These are phyloP conservation scores for Phaeosphaeriaceae sp. DNA, from an alignment of 2,329 filamentous ascomycete genomes.

Conservation along the genomic window DNA sequence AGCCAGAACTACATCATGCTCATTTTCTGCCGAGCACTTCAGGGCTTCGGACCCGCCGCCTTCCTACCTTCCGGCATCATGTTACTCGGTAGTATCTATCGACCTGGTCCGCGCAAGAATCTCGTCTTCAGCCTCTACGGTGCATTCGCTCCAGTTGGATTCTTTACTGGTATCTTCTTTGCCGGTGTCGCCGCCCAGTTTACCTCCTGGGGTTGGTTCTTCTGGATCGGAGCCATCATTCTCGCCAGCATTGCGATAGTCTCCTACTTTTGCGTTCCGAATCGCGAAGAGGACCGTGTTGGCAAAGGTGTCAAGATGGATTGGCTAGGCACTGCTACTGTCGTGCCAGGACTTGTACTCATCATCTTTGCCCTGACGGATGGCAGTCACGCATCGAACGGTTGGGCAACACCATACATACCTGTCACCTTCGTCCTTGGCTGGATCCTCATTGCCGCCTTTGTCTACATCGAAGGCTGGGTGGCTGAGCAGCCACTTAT, in stretches of 20 bases:
- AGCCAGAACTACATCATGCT: conserved; percentile 72
- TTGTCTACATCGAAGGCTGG: conserved; percentile 77
- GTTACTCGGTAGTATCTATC: conserved; percentile 68
- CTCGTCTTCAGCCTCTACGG: conserved; percentile 68
- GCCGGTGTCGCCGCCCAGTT: conserved; percentile 42
- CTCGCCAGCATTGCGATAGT: conserved; percentile 38
- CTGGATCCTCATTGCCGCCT: conserved; percentile 62
- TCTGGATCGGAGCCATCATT: conserved; percentile 43
- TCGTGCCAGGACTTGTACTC: conserved; percentile 65
- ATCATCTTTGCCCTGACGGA: conserved; percentile 79
- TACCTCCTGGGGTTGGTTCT: conserved; percentile 43
- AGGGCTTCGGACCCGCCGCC: conserved; percentile 76
- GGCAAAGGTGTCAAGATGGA: conserved; percentile 42
- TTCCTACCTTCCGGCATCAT: conserved; percentile 74
- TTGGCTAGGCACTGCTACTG: conserved; percentile 45
- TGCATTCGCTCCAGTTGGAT: conserved; percentile 58
- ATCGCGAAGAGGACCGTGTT: conserved; percentile 17
- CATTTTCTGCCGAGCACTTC: conserved; percentile 74
- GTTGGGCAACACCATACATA: conserved; percentile 79
- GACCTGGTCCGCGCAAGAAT: conserved; percentile 73
- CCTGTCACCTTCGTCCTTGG: conserved; percentile 70
- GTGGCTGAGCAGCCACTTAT: conserved; percentile 72
- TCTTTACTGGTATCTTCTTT: conserved; percentile 49
- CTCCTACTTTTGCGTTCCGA: conserved; percentile 41
- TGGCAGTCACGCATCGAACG: conserved; percentile 69